Evolutionary conservation across 257 asterid genomes (phyloP), one percentile per base, ranked within the genome.

Genomic region (Lycium ferocissimum): DNA sequence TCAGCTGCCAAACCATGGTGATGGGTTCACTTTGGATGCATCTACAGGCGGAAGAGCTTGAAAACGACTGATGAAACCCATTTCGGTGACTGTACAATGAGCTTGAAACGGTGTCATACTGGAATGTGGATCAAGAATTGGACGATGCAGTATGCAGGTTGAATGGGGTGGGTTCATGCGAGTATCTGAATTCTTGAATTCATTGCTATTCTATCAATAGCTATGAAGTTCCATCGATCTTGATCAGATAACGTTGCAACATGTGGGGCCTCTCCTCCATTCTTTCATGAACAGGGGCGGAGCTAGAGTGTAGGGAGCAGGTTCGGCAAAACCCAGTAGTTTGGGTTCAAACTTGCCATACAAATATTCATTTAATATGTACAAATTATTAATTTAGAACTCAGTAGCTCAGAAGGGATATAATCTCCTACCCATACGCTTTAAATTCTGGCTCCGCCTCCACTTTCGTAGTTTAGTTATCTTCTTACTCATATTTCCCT

Each of bases 161-260:
- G 45, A 76, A 76, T 76, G 81, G 13, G 40, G 14, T 20, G 81
- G 33, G 22, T 70, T 38, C 53, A 7, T 70, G 78, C 38, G 78
- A 75, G 61, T 76, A 22, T 76, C 14, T 47, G 62, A 51, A 13
- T 51, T 62, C 62, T 49, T 76, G 62, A 3, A 22, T 45, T 76
- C 61, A 51, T 76, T 22, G 79, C 79, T 43, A 18, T 71, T 18
- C 56, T 9, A 18, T 40, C 79, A 17, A 40, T 40, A 71, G 57
- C 81, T 76, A 6, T 13, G 81, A 49, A 51, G 61, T 76, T 51
- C 63, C 20, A 22, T 76, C 7, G 63, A 49, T 22, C 62, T 75
- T 35, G 54, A 22, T 75, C 22, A 6, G 51, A 69, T 15, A 37
- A 49, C n/a, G 14, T 14, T 51, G 81, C 81, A 75, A 22, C 81